Base-by-base conservation (phyloP, 2,329 filamentous ascomycete genomes). In the Xylaria polymorpha region DNA sequence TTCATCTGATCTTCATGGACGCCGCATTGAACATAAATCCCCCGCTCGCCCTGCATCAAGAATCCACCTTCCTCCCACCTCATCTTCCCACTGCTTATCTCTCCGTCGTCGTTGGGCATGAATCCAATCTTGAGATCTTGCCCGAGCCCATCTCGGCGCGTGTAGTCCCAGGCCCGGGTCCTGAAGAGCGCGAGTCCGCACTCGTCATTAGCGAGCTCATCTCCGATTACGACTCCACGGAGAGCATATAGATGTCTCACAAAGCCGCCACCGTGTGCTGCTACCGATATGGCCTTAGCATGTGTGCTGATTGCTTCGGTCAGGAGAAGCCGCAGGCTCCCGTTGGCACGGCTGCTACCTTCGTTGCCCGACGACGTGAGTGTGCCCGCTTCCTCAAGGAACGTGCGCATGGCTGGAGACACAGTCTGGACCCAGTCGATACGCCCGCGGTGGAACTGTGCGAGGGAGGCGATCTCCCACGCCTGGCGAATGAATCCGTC, bases 81-180 rank as follows among this genome's bases (percentile, higher is more conserved):
- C 35, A 37, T 37, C 35, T 37, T 37, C 7, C 35, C 10, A 37
- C 10, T 9, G 10, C 10, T 12, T 12, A 12, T 1, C 6, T 60
- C 58, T n/a, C 64, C 57, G 41, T 55, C 39, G 4, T 46, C 58
- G 22, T 29, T 35, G 2, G 67, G 67, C 66, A 69, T 67, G 55
- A 74, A 74, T 1, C 71, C 71, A 10, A 72, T 67, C 43, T 71
- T 74, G 5, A 72, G 18, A 41, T 72, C 69, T 58, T 71, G 72
- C 3, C 61, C 61, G 1, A 51, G 64, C 3, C 70, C 66, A 12
- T 67, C 70, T 20, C 68, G 69, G 4, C 67, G 64, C 10, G 72
- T 72, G 18, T 51, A 56, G 14, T 66, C 57, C 71, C 71, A 72
- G 9, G 71, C 72, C 7, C 20, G 46, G 18, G 62, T 66, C 22